Base-by-base conservation (phyloP, 352 stramenopile genomes). In the Globisporangium spiculum region DNA sequence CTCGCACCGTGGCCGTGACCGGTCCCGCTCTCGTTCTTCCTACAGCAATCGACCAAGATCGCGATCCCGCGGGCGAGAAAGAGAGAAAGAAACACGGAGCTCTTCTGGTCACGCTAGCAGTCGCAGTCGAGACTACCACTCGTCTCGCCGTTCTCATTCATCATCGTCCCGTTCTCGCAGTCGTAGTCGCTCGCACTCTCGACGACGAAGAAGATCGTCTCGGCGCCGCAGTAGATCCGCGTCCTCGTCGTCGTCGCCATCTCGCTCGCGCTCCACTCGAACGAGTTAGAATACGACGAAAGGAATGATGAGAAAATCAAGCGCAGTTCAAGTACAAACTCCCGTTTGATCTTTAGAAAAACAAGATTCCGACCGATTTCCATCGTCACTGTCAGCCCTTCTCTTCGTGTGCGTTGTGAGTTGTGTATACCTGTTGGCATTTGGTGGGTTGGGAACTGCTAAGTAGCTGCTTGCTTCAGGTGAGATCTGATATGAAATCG, bases 141-240 rank as follows among this genome's bases (percentile, higher is more conserved):
- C 64, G 4, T 20, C 56, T 18, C 56, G 32, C 7, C 56, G 32
- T 3, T 36, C 71, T 59, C 59, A 0, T 4, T 60, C 56, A 48
- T 73, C 67, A 38, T 86, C 76, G 5, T 52, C 71, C 14, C 41
- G 5, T 54, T 73, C 71, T 55, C 76, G 66, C 20, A 86, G 75
- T 18, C 69, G 70, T 22, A 88, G 78, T 69, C 73, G 75, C 63
- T 85, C 78, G 20, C 66, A 53, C 20, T 75, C 65, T 30, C 60
- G 62, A 4, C 68, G 48, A 20, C 24, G 54, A 50, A 26, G 57
- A 66, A 10, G 4, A 8, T 65, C 44, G 36, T 53, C 36, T 30
- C 50, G 22, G 12, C 48, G 22, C 48, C 44, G 24, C 5, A 44
- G 46, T 14, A 55, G 63, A 63, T 69, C 64, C 4, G 34, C 38